Evolutionary conservation across 441 rosid genomes (phyloP), one percentile per base, ranked within the genome.

Genomic region (Euphorbia schlechtendalii): DNA sequence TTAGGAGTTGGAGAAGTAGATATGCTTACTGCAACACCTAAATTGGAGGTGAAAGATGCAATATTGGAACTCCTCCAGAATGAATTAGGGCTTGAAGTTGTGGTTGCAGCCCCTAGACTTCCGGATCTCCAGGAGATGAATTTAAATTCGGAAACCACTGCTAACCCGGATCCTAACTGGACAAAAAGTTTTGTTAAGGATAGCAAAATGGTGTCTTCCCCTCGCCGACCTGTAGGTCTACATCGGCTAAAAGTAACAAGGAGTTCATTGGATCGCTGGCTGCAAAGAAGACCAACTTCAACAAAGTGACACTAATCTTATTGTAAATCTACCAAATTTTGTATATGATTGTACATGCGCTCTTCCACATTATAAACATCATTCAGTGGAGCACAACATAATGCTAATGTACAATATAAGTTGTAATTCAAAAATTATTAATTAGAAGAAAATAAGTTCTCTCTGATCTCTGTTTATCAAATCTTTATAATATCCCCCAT

Each of bases 41-140:
- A 69, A 18, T 52, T 67, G 9, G 82, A 65, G 73, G 81, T 86
- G 69, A 84, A 82, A 80, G 71, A 74, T 72, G 87, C 78, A 49
- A 69, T 89, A 58, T 68, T 77, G 40, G 76, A 78, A 66, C 86
- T 93, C 74, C 78, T 90, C 65, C 74, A 76, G 67, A 76, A 79
- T 38, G 96, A 88, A 41, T 66, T 93, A 71, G 88, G 95, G 68
- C 89, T 93, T 10, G 83, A 83, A 73, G 88, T 88, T 67, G 69
- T 69, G 59, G 66, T 67, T 64, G 72, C 71, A 69, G 73, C 66
- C 60, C 84, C 81, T 58, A 68, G 64, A 56, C 52, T 38, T 11
- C 56, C 59, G 22, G 38, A 30, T 17, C 62, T 40, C 43, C 58
- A n/a, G 40, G 53, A 41, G 61, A 64, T 41, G 46, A 54, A 62